Percentiles rank a stretch among this genome's conserved stretches.
Evolutionary conservation across 2,329 filamentous ascomycete species (phyloP).

Genomic region (Ambrosiella xylebori): DNA sequence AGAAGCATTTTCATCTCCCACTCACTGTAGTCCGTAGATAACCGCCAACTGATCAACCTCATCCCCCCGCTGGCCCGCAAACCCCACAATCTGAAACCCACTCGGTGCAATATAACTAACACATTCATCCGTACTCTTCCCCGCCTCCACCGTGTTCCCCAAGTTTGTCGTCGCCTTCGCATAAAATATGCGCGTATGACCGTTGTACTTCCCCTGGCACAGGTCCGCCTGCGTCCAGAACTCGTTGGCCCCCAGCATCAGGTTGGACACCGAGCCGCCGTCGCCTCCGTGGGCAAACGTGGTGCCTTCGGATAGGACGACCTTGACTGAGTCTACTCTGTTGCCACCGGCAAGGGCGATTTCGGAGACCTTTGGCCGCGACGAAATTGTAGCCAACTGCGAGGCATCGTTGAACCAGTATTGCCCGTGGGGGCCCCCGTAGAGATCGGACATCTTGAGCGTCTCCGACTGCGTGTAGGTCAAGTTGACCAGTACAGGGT

Average conservation of each 20-base stretch:
- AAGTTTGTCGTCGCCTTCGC: slow-evolving; percentile 33
- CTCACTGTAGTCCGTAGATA: slow-evolving; percentile 27
- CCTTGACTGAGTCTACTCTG: slow-evolving; percentile 32
- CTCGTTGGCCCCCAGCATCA: slow-evolving; percentile 30
- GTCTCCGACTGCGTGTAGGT: slow-evolving; percentile 23
- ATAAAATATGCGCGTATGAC: slow-evolving; percentile 36
- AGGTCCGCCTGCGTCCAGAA: slow-evolving; percentile 31
- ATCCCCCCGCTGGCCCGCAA: slow-evolving; percentile 32
- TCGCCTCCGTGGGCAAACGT: slow-evolving; percentile 34
- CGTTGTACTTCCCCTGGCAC: slow-evolving; percentile 31
- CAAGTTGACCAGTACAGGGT: slow-evolving; percentile 42
- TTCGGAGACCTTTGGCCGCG: slow-evolving; percentile 21
- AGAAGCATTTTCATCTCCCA: too few relatives aligned
- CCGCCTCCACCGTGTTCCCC: slow-evolving; percentile 28
- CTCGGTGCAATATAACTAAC: slow-evolving; percentile 26
- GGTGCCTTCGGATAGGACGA: slow-evolving; percentile 32
- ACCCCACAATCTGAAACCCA: slow-evolving; percentile 37
- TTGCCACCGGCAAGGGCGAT: slow-evolving; percentile 29
- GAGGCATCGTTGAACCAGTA: slow-evolving; percentile 39
- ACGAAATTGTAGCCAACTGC: slow-evolving; percentile 19
- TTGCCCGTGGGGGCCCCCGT: slow-evolving; percentile 30
- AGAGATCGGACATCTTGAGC: slow-evolving; percentile 28
- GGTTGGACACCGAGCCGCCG: slow-evolving; percentile 27
- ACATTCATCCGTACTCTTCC: slow-evolving; percentile 31
- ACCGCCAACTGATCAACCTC: slow-evolving; percentile 38